Conservation (phyloP, 2,329 filamentous ascomycete genomes). For the Xenoacremonium recifei region DNA sequence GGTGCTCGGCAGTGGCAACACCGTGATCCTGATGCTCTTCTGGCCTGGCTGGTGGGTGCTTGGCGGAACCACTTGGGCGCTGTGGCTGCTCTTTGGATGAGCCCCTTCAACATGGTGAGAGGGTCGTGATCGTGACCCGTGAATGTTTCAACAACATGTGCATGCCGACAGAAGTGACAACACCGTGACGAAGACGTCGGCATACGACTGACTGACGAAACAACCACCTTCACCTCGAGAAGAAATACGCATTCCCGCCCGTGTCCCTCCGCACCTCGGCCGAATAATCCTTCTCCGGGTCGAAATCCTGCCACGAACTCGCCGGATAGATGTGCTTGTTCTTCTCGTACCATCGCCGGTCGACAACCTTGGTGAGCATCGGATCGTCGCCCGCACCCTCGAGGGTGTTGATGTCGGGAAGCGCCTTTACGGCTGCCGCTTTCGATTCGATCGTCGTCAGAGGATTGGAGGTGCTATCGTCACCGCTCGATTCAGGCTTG, state of each 20-base stretch:
- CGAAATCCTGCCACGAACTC: conserved; percentile 93
- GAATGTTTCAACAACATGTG: too few species aligned
- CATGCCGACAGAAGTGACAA: too few species aligned
- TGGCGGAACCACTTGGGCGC: conserved; percentile 31
- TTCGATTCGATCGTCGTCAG: conserved; percentile 34
- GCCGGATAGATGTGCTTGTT: conserved; percentile 99
- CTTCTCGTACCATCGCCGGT: conserved; percentile 92
- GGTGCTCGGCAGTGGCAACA: conserved; percentile 50
- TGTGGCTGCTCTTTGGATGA: conserved; percentile 36
- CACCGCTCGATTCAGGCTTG: conserved; percentile 26
- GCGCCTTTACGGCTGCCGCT: conserved; percentile 35
- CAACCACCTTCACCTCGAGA: conserved; percentile 47
- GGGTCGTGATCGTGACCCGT: too few species aligned
- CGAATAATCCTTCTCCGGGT: conserved; percentile 83
- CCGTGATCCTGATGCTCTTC: conserved; percentile 49
- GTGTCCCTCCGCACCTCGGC: conserved; percentile 76
- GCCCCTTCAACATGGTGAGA: too few species aligned
- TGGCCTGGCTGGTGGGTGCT: conserved; percentile 58
- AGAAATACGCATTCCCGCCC: conserved; percentile 93
- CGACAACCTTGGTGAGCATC: conserved; percentile 85
- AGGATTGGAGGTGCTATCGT: conserved; percentile 4
- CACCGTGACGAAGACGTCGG: too few species aligned
- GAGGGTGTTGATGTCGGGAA: conserved; percentile 52
- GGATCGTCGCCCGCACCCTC: conserved; percentile 81
- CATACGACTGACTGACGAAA: too few species aligned